Conservation (phyloP, 208 protist genomes). For the Entamoeba dispar region DNA sequence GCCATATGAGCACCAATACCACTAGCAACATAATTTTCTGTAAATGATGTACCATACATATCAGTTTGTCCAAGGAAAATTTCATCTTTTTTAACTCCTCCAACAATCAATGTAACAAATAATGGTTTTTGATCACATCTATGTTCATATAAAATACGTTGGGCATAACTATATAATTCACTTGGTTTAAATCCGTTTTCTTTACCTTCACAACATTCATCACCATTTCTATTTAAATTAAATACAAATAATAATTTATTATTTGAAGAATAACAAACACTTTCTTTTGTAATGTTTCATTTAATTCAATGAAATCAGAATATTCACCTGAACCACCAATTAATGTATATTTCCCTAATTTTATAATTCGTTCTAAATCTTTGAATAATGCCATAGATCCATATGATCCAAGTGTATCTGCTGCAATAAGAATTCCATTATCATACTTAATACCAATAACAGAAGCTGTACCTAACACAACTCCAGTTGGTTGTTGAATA, state of each 20-base stretch:
- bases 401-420: neutral
- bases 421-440: neutral
- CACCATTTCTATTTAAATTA: neutral
- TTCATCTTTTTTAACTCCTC: conserved; percentile 34
- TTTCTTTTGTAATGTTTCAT: neutral
- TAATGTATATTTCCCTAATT: neutral
- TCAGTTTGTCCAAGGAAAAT: conserved; percentile 70
- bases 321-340: neutral
- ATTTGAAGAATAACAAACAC: too few relatives aligned
- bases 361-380: neutral
- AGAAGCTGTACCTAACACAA: neutral
- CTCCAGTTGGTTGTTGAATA: neutral
- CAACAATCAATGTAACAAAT: conserved; percentile 73
- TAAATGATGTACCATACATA: conserved; percentile 67
- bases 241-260: too few relatives aligned
- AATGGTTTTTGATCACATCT: conserved; percentile 75
- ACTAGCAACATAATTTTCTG: conserved; percentile 63
- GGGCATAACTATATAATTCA: neutral
- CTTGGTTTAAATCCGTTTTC: neutral
- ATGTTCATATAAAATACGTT: conserved; percentile 56
- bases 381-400: neutral
- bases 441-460: neutral
- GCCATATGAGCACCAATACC: conserved; percentile 77
- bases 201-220: neutral
- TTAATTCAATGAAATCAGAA: neutral